Percentiles rank a stretch among this genome's conserved stretches.
phyloP scores from a whole-genome alignment of 2,329 filamentous ascomycete genomes.

The Mariannaea elegans region DNA sequence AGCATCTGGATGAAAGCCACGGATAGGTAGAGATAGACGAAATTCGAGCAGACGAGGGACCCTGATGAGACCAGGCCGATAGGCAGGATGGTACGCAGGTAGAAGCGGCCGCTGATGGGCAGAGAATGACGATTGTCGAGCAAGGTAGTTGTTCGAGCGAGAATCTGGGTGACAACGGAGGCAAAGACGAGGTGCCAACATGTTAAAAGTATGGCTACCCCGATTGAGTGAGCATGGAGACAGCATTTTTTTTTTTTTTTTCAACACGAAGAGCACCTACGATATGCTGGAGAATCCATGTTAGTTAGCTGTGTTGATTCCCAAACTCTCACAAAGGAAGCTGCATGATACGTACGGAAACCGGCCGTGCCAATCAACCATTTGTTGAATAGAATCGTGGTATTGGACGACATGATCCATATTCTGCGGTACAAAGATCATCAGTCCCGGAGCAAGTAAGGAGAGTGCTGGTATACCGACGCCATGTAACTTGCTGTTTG shows the following conservation, averaged over 20 bases:
- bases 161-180: slow-evolving; percentile 68
- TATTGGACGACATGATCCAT: slow-evolving; percentile 85
- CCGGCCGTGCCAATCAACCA: slow-evolving; percentile 78
- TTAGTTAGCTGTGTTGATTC: too few relatives aligned
- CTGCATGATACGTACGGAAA: slow-evolving; percentile 70
- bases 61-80: slow-evolving; percentile 71
- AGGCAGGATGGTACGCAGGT: slow-evolving; percentile 68
- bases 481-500: background rate
- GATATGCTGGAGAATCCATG: slow-evolving; percentile 29
- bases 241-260: too few relatives aligned
- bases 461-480: background rate
- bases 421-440: slow-evolving; percentile 48
- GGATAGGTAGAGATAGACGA: slow-evolving; percentile 71
- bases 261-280: slow-evolving; percentile 28
- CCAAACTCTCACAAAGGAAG: too few relatives aligned
- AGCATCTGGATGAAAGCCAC: slow-evolving; percentile 76
- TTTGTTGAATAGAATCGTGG: slow-evolving; percentile 91
- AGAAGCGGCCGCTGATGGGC: slow-evolving; percentile 66
- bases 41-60: slow-evolving; percentile 70
- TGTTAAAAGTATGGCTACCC: slow-evolving; percentile 63
- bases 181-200: slow-evolving; percentile 74
- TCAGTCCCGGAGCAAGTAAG: background rate
- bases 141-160: slow-evolving; percentile 67
- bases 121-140: slow-evolving; percentile 69
- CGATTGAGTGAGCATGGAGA: too few relatives aligned